Percentiles rank a stretch among this genome's conserved stretches.
Evolutionary conservation across 2,329 filamentous ascomycete species (phyloP).

Genomic region (Alternaria metachromatica): DNA sequence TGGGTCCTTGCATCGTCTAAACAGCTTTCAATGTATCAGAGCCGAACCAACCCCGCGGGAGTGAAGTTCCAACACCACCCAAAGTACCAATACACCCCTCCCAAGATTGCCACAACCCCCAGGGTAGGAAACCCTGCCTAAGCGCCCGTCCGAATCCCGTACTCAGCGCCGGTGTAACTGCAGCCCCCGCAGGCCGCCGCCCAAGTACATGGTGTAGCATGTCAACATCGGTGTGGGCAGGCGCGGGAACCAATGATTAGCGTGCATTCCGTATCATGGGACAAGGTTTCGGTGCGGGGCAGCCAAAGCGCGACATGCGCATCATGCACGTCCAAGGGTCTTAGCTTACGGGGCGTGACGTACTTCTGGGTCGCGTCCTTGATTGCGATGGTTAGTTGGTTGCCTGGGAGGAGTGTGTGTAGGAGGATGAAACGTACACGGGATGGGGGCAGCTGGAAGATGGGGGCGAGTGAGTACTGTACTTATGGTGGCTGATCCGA

Average conservation of each 20-base stretch:
- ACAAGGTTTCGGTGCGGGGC: conserved; percentile 14
- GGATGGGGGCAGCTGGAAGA: neutral
- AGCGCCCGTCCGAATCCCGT: conserved; percentile 11
- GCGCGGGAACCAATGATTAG: conserved; percentile 10
- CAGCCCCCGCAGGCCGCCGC: neutral
- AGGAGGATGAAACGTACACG: neutral
- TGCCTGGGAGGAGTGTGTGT: neutral
- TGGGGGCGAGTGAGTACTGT: neutral
- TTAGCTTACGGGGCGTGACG: conserved; percentile 6
- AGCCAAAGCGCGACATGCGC: conserved; percentile 1
- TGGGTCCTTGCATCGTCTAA: neutral
- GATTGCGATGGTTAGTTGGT: neutral
- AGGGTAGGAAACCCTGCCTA: conserved; percentile 1
- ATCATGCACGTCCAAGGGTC: neutral
- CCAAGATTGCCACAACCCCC: neutral
- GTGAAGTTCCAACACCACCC: neutral
- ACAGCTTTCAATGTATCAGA: neutral
- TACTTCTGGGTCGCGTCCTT: conserved; percentile 4
- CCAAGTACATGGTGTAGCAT: neutral
- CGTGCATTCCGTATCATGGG: conserved; percentile 1
- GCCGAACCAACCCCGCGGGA: neutral
- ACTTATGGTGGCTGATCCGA: neutral
- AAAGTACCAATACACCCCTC: conserved; percentile 2
- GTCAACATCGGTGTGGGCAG: neutral
- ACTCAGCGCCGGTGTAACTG: neutral